phyloP scores from a whole-genome alignment of 169 alveolate genomes.

The Cryptosporidium parvum region DNA sequence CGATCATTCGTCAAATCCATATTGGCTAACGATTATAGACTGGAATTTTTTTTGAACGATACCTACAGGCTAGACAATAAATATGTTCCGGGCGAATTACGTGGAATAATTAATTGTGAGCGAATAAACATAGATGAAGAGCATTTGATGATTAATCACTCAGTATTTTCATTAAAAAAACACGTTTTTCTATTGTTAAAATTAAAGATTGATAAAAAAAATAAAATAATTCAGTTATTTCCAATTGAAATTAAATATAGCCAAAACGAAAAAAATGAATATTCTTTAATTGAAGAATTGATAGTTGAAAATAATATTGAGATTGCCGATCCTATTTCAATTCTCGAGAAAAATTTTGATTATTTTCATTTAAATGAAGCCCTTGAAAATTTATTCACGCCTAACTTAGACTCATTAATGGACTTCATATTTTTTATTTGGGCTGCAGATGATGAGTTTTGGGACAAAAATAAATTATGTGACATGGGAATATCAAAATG shows the following conservation, averaged over 20 bases:
- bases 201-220: constrained; percentile 7
- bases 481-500: constrained; percentile 8
- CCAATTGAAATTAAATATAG: constrained; percentile 39
- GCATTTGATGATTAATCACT: neutral
- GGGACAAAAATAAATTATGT: neutral
- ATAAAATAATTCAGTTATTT: neutral
- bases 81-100: constrained; percentile 3
- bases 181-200: neutral
- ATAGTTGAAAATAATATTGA: constrained; percentile 15
- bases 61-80: neutral
- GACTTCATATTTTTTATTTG: constrained; percentile 17
- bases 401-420: constrained; percentile 14
- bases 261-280: neutral
- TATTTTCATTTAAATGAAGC: neutral
- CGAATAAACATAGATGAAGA: neutral
- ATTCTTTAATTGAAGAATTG: constrained; percentile 15
- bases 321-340: neutral
- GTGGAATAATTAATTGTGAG: neutral
- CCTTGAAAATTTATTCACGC: neutral
- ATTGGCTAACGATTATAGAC: neutral
- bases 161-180: constrained; percentile 21
- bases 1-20: neutral
- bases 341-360: neutral
- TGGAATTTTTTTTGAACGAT: constrained; percentile 43
- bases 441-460: constrained; percentile 32